Evolutionary conservation across 331 rosid species (phyloP).

Genomic region (Malus hybrid): DNA sequence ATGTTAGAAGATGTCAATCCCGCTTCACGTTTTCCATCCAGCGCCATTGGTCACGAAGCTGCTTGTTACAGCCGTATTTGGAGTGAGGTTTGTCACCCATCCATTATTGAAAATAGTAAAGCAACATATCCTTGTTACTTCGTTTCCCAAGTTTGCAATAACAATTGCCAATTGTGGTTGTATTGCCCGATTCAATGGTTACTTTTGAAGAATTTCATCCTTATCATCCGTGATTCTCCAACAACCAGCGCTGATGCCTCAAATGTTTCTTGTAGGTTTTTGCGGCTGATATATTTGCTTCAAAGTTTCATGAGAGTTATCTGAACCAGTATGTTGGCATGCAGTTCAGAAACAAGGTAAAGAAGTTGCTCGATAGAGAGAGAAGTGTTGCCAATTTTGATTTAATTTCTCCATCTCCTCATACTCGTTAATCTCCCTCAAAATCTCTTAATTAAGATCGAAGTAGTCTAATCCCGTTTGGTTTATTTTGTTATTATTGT

Average conservation of each 20-base stretch:
- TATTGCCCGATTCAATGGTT: neutral
- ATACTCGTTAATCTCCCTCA: neutral
- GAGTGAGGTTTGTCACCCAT: conserved; percentile 69
- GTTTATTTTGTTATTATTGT: neutral
- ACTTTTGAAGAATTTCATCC: neutral
- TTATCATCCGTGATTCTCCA: neutral
- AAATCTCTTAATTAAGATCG: neutral
- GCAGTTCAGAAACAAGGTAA: conserved; percentile 92
- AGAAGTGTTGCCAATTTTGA: neutral
- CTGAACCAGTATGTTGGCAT: conserved; percentile 65
- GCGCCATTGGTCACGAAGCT: conserved; percentile 81
- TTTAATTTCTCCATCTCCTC: neutral
- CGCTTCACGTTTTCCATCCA: conserved; percentile 75
- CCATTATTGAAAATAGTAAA: neutral
- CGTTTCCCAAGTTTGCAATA: neutral
- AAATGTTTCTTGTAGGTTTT: conserved; percentile 48
- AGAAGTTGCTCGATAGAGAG: neutral
- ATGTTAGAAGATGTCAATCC: conserved; percentile 78
- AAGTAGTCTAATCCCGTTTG: too few relatives aligned
- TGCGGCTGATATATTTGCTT: conserved; percentile 74
- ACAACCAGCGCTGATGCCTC: conserved; percentile 10
- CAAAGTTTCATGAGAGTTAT: conserved; percentile 58
- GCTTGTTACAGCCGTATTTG: conserved; percentile 93
- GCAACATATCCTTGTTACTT: neutral
- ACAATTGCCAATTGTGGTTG: neutral